Conservation (phyloP, 345 rosid genomes). For the Erucastrum elatum region DNA sequence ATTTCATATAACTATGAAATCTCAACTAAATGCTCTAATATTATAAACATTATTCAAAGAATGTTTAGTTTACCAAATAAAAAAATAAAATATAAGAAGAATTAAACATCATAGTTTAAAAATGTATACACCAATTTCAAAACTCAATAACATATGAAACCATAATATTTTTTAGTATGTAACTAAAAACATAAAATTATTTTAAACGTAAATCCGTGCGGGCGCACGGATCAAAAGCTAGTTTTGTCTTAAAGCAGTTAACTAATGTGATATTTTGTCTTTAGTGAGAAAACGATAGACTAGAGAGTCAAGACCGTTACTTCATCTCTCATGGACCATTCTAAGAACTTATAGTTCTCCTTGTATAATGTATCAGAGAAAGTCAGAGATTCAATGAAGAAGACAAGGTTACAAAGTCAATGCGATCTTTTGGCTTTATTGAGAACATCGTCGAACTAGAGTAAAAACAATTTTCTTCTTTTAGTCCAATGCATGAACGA, state of each 20-base stretch:
- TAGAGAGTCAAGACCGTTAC: neutral
- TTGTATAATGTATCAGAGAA: conserved; percentile 29
- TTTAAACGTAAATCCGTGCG: too few relatives aligned
- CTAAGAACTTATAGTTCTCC: conserved; percentile 21
- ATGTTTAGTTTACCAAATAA: too few relatives aligned
- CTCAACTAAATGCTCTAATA: too few relatives aligned
- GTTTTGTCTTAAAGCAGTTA: neutral
- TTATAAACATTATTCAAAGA: too few relatives aligned
- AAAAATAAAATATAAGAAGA: too few relatives aligned
- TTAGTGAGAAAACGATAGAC: neutral
- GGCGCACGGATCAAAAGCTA: too few relatives aligned
- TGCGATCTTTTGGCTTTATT: conserved; percentile 1
- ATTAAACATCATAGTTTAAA: too few relatives aligned
- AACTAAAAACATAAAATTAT: too few relatives aligned
- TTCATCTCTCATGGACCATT: conserved; percentile 24
- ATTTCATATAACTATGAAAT: too few relatives aligned
- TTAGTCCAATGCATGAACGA: neutral
- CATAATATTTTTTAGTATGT: too few relatives aligned
- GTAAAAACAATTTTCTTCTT: neutral
- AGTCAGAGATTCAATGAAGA: conserved; percentile 18
- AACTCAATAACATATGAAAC: too few relatives aligned
- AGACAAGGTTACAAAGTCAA: conserved; percentile 19
- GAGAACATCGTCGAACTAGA: neutral
- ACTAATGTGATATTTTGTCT: neutral
- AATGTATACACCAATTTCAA: too few relatives aligned